Percentiles rank a stretch among this genome's conserved stretches.
phyloP scores from a whole-genome alignment of 2,329 filamentous ascomycete species.

The Dothiorella sarmentorum region DNA sequence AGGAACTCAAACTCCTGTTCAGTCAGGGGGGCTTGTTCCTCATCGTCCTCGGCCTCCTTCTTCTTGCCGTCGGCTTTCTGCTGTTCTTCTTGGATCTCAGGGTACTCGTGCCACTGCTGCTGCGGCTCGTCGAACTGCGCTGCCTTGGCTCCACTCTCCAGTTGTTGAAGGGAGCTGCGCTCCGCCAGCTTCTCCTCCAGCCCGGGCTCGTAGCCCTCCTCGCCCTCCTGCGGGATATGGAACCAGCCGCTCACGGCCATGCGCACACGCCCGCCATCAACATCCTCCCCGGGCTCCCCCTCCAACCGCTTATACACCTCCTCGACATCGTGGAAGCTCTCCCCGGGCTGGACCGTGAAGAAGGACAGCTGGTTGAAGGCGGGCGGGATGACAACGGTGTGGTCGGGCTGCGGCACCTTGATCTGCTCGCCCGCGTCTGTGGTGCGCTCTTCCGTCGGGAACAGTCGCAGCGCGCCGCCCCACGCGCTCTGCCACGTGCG shows the following conservation, averaged over 20 bases:
- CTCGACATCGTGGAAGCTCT: conserved; percentile 98
- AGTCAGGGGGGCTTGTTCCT: conserved; percentile 58
- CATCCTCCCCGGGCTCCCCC: conserved; percentile 58
- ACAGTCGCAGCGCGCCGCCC: conserved; percentile 88
- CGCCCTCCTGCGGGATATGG: conserved; percentile 91
- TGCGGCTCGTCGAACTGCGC: conserved; percentile 84
- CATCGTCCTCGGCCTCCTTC: conserved; percentile 48
- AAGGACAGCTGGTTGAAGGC: conserved; percentile 98
- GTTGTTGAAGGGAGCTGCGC: conserved; percentile 86
- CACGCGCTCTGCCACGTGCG: conserved; percentile 84
- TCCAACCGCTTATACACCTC: conserved; percentile 76
- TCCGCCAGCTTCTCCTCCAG: conserved; percentile 84
- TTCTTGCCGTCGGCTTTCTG: conserved; percentile 38
- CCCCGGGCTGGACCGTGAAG: conserved; percentile 96
- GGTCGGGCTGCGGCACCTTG: conserved; percentile 75
- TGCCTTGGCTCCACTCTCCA: conserved; percentile 72
- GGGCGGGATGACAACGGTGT: conserved; percentile 79
- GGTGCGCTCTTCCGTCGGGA: conserved; percentile 64
- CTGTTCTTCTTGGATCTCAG: conserved; percentile 32
- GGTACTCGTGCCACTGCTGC: conserved; percentile 50
- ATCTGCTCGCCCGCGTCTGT: conserved; percentile 70
- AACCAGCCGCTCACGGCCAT: conserved; percentile 99
- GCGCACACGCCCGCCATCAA: conserved; percentile 74
- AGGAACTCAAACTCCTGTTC: conserved; percentile 84
- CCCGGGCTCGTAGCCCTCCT: conserved; percentile 85